Evolutionary conservation across 2,329 filamentous ascomycete genomes (phyloP), one percentile per base, ranked within the genome.

Genomic region (Aureobasidium pullulans): DNA sequence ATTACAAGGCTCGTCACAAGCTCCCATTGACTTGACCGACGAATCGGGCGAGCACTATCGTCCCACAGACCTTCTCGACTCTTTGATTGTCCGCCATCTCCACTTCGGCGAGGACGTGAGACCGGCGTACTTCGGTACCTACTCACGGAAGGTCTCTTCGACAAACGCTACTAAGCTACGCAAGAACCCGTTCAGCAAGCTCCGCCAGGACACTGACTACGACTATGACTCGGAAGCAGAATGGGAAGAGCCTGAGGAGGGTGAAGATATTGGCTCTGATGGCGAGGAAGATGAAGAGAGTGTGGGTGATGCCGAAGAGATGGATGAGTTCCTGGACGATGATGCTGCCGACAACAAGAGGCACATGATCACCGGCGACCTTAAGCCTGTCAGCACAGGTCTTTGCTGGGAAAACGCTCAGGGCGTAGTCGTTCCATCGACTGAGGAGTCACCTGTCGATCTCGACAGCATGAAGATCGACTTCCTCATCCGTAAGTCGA

Each of bases 241-340:
- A 82, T 95, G 89, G 89, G 79, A 87, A 67, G 87, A 91, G 68
- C 85, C 88, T 36, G 75, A 91, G 81, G 77, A 92, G 60, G 83
- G 83, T 37, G 86, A 88, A 66, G 84, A 89, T 60, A 72, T 87
- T 2, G 75, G 81, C 50, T 83, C 82, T 3, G 85, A 87, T 61
- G 83, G 82, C 32, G 84, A 87, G 59, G 84, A 87, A 6, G 81
- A 84, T 53, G 83, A 86, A 9, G 87, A 87, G 29, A 87, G 88
- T 44, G 85, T 88, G 52, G 80, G 89, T 10, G 87, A 84, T n/a
- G 88, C 89, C 15, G 88, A 89, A 63, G 91, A 95, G 61, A 88
- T 96, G 85, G 89, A 90, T 4, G 92, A 85, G 16, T 96, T 96
- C 68, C 78, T 96, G 1, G 90, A 95, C 66, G 89, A 89, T 6